Evolutionary conservation across 768 basidiomycete genomes (phyloP), one percentile per base, ranked within the genome.

Genomic region (Trametes meyenii): DNA sequence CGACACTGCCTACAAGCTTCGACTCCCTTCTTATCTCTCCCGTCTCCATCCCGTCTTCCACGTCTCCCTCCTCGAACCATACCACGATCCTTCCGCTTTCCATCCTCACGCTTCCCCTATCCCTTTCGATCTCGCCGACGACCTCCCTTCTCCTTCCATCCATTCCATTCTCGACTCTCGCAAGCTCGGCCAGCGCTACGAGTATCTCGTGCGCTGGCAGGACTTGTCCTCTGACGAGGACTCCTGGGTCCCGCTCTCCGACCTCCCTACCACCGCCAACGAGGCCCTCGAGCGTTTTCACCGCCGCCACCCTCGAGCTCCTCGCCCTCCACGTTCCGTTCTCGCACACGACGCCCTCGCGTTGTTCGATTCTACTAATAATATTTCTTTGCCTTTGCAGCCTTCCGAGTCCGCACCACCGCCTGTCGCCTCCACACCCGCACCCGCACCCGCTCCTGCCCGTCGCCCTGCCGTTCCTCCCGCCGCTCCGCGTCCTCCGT

Each of bases 31-130:
- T 1, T 69, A 70, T 23, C 66, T 79, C 29, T 72, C 72, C 8
- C 55, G 60, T 6, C 66, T 79, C 16, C 75, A 79, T 39, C 76
- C 76, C 19, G 74, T 79, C 11, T 79, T 80, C 67, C 69, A 79
- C 60, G 69, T 71, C 24, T 77, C 74, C 6, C 75, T 76, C 40
- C 71, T 73, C 7, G 62, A 71, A 52, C 65, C 58, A 5, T 64
- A 61, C 52, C 49, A 58, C 5, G 70, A 71, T 45, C 77, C 77
- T 26, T 74, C 74, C 10, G 59, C 71, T 33, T 74, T 76, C 53
- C 75, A 73, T 40, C 43, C 69, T 13, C 73, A 73, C 43, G 58
- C 72, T 23, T 39, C 63, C 2, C 54, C 55, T 14, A 2, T 21
- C 33, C 55, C 60, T 26, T 60, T 65, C 40, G 55, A 55, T 11